Evolutionary conservation across 1,139 yeast genomes (phyloP), one percentile per base, ranked within the genome.

Genomic region (Scheffersomyces stambukii): DNA sequence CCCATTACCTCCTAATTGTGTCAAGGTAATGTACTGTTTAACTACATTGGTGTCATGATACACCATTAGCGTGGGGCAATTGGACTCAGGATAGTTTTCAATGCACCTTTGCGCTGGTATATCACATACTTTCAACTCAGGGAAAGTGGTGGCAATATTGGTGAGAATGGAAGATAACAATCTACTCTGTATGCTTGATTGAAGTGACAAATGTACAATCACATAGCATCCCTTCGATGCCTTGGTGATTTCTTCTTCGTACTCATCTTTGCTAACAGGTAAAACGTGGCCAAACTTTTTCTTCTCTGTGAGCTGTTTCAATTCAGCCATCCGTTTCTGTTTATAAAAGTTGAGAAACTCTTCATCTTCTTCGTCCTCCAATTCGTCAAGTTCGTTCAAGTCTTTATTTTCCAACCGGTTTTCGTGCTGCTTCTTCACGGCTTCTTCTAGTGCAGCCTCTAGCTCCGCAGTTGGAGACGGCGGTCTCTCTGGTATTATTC

Each of bases 91-190:
- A 52, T 89, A 91, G 50, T 81, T 78, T 47, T 89, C 97, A 40
- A 89, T 83, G 35, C 96, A 94, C 54, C 96, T 77, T 38, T 76
- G 70, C 13, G 85, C 96, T 9, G 85, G 82, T 29, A 91, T 91
- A 43, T 91, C 96, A 24, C 89, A 91, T 49, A 91, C 81, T 57
- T 91, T 91, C 46, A 91, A 59, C 45, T 91, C 96, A n/a, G 77
- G 75, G 44, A 70, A 82, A 42, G 72, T 78, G 1, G 48, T 38
- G 1, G 93, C 84, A 23, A 76, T 47, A 18, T 58, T 52, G 6
- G 52, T 53, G 37, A 82, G 66, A 16, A 83, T 50, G 1, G 77
- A 70, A 0, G 77, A 60, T 28, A 88, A 60, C 9, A 89, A 59
- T 38, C 94, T 69, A 29, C 91, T 81, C 52, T 88, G 96, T 19